Percentiles rank a stretch among this genome's conserved stretches.
phyloP scores from a whole-genome alignment of 2,329 filamentous ascomycete genomes.

The Xylariales sp. region DNA sequence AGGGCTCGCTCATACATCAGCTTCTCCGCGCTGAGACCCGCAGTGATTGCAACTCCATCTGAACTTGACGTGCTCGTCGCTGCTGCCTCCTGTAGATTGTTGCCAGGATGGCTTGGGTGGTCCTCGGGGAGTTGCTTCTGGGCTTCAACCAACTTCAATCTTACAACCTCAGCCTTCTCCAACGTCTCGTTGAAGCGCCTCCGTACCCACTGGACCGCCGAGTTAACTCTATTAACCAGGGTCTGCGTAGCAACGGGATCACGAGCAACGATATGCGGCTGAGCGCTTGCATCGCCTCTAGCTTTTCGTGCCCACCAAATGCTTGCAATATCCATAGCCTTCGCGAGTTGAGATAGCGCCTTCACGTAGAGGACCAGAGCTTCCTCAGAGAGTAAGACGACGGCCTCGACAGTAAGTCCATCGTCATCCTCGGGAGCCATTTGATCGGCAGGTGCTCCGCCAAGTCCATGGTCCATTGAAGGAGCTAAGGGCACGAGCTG shows the following conservation, averaged over 20 bases:
- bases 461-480: constrained; percentile 66
- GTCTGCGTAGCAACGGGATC: constrained; percentile 42
- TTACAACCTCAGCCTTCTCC: constrained; percentile 94
- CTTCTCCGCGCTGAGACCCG: constrained; percentile 90
- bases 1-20: constrained; percentile 96
- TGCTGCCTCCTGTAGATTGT: constrained; percentile 58
- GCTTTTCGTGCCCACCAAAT: constrained; percentile 84
- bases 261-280: constrained; percentile 32
- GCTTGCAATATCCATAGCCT: constrained; percentile 92
- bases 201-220: constrained; percentile 92
- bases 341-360: constrained; percentile 80
- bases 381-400: constrained; percentile 86
- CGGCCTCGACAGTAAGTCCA: constrained; percentile 78
- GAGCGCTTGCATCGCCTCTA: constrained; percentile 53
- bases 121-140: constrained; percentile 79
- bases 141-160: constrained; percentile 77
- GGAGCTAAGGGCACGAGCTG: constrained; percentile 89
- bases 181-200: constrained; percentile 93
- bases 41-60: constrained; percentile 78
- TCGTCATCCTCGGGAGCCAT: constrained; percentile 60
- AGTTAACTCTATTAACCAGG: constrained; percentile 72
- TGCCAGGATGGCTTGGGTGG: constrained; percentile 81
- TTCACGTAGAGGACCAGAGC: constrained; percentile 96
- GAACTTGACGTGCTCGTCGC: constrained; percentile 58
- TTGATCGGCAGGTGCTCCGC: constrained; percentile 54